Base-by-base conservation (phyloP, 345 rosid genomes). In the Eucalyptus shirleyi region DNA sequence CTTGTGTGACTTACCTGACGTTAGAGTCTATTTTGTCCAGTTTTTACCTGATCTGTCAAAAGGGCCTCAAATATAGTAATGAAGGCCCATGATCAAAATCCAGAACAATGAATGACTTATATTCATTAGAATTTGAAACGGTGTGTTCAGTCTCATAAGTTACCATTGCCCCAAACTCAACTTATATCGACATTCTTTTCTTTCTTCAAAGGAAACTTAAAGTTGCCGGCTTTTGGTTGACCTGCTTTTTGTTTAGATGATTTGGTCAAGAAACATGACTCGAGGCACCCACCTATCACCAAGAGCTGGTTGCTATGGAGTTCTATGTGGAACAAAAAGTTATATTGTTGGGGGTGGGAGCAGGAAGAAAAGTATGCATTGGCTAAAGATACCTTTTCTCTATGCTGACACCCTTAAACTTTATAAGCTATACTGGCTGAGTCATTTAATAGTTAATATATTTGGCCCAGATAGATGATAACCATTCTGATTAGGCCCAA, bases 51-150 rank as follows among this genome's bases (percentile, higher is more conserved):
- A 49, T 50, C 87, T 49, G 37, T 86, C 59, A 86, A 51, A 30
- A 26, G 87, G 30, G 55, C n/a, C 34, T 85, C 51, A 26, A 47
- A 50, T 44, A 26, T 45, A 47, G 34, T 28, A 45, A 28, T 87
- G 81, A 44, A 44, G 55, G 40, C 34, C n/a, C 88, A 82, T 87
- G 93, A 37, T 95, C 98, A 37, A 98, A 96, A 93, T 96, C 98
- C 60, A 94, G 90, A 92, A 95, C 96, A 28, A 90, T 98, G 92
- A 96, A 96, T 91, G 98, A 98, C 94, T 91, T 98, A 91, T 97
- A 96, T 91, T 96, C 99, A 50, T 98, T 97, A 53, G 99, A 98
- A 94, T 97, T 98, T 91, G 99, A 98, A 93, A 94, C 96, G 89
- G 99, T 98, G 91, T 88, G 90, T 91, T 40, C 19, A 37, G 4